Conservation (phyloP, 140 eudicot species). For the Anethum foeniculum region DNA sequence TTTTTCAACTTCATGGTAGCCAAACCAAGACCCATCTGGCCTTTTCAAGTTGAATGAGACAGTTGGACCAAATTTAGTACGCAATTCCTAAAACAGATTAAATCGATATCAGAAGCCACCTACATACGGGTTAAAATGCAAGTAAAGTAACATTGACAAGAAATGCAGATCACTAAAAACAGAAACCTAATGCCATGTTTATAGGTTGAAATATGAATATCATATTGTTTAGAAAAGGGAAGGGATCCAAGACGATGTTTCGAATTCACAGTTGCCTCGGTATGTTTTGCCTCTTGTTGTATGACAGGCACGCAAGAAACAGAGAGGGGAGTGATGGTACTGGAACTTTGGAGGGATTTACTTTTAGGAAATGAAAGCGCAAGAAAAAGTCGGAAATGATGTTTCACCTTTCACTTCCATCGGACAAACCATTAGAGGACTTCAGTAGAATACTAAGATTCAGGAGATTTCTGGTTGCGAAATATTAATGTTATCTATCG, state of each 20-base stretch:
- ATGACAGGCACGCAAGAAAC: not conserved
- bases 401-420: not conserved
- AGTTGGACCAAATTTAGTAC: slow-evolving; percentile 49
- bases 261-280: not conserved
- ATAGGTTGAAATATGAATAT: not conserved
- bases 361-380: not conserved
- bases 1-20: slow-evolving; percentile 92
- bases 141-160: not conserved
- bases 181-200: not conserved
- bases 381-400: not conserved
- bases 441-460: not conserved
- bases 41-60: slow-evolving; percentile 80
- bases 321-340: not conserved
- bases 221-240: not conserved
- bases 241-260: not conserved
- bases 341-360: not conserved
- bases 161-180: slow-evolving; percentile 14
- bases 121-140: not conserved
- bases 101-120: not conserved
- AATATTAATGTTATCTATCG: not conserved
- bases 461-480: not conserved
- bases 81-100: slow-evolving; percentile 22
- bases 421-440: not conserved
- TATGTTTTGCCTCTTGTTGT: not conserved
- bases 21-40: slow-evolving; percentile 92